Percentiles rank a stretch among this genome's conserved stretches.
Evolutionary conservation across 2,329 filamentous ascomycete genomes (phyloP).

Genomic region (Xylaria sp.): DNA sequence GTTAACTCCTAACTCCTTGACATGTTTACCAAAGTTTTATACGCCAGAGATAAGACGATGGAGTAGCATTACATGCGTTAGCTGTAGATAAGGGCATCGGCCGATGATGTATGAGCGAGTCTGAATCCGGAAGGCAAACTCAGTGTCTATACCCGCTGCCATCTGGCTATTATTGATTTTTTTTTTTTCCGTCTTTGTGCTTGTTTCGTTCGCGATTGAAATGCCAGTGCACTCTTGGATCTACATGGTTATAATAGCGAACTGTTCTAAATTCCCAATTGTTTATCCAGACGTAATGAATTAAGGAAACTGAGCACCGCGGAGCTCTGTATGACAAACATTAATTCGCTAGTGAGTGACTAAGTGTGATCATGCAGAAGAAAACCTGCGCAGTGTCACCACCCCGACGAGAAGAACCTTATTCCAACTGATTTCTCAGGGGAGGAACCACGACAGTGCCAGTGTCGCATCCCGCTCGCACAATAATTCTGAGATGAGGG

Average conservation of each 20-base stretch:
- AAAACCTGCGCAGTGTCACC: not conserved
- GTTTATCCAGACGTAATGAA: not conserved
- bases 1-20: not conserved
- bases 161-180: not conserved
- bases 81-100: not conserved
- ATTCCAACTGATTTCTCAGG: not conserved
- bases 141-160: not conserved
- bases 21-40: not conserved
- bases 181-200: not conserved
- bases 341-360: not conserved
- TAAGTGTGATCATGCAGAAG: constrained; percentile 9
- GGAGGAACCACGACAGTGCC: not conserved
- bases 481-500: constrained; percentile 4
- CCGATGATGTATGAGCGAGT: constrained; percentile 7
- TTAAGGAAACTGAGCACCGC: not conserved
- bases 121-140: constrained; percentile 9
- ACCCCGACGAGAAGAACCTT: constrained; percentile 14
- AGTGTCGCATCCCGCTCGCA: not conserved
- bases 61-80: not conserved
- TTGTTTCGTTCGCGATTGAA: not conserved
- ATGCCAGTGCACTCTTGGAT: not conserved
- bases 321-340: not conserved
- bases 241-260: not conserved
- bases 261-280: not conserved
- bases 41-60: constrained; percentile 10